These are phyloP conservation scores for Abrus precatorius DNA, from an alignment of 306 rosid species.

Conservation along the genomic window DNA sequence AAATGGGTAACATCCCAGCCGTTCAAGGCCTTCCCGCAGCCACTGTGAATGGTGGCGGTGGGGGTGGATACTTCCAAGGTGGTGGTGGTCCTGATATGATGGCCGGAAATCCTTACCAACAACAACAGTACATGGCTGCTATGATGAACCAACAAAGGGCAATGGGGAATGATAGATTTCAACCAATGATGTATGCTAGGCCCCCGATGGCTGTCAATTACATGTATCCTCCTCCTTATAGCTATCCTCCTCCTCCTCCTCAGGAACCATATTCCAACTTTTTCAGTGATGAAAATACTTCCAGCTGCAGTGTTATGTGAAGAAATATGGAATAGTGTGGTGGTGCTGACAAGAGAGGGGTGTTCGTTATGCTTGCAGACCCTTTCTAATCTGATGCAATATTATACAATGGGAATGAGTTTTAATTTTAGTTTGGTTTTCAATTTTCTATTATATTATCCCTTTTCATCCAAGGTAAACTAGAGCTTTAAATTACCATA, in stretches of 20 bases:
- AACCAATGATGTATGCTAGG: slow-evolving; percentile 84
- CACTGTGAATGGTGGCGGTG: slow-evolving; percentile 52
- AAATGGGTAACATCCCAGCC: slow-evolving; percentile 57
- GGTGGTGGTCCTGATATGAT: slow-evolving; percentile 60
- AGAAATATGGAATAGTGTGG: not conserved
- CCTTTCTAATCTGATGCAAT: slow-evolving; percentile 40
- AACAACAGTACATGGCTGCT: slow-evolving; percentile 67
- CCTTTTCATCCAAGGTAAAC: slow-evolving; percentile 47
- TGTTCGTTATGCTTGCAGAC: not conserved
- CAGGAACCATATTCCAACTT: slow-evolving; percentile 65
- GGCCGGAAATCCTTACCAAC: slow-evolving; percentile 71
- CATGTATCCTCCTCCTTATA: slow-evolving; percentile 60
- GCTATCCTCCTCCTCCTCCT: slow-evolving; percentile 54
- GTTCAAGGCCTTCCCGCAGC: slow-evolving; percentile 85
- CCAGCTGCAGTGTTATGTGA: slow-evolving; percentile 93
- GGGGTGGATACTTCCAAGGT: slow-evolving; percentile 56
- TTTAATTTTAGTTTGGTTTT: slow-evolving; percentile 44
- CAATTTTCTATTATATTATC: slow-evolving; percentile 4
- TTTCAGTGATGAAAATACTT: slow-evolving; percentile 89
- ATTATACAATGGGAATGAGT: slow-evolving; percentile 64
- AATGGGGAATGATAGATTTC: slow-evolving; percentile 77
- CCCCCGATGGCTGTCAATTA: slow-evolving; percentile 69
- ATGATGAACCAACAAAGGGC: slow-evolving; percentile 82
- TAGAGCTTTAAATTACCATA: slow-evolving; percentile 52
- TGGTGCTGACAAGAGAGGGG: not conserved